Evolutionary conservation across 2,329 filamentous ascomycete genomes (phyloP).

Genomic region (Penicillium expansum): DNA sequence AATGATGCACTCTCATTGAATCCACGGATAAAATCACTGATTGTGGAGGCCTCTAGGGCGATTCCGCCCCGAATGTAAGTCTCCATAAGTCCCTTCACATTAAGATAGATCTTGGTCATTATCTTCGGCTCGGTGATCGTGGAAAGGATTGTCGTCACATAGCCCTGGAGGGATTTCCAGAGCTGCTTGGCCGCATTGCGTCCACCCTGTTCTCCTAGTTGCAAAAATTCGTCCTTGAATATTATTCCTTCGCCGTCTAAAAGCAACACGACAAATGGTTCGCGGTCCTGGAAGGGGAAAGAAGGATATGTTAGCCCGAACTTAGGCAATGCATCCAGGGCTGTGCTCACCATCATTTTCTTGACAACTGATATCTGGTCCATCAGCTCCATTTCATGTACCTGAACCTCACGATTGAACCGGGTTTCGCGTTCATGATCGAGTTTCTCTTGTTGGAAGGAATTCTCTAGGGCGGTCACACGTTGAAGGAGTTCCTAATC

Average conservation of each 20-base stretch:
- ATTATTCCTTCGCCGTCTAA: conserved; percentile 58
- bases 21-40: conserved; percentile 56
- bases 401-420: conserved; percentile 49
- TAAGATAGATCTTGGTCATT: conserved; percentile 54
- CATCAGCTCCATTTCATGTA: conserved; percentile 49
- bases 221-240: conserved; percentile 52
- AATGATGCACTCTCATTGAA: conserved; percentile 52
- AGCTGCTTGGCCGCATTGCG: conserved; percentile 52
- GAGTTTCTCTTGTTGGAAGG: conserved; percentile 44
- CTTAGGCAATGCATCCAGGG: neutral
- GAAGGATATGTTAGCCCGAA: conserved; percentile 8
- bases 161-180: conserved; percentile 44
- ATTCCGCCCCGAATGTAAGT: conserved; percentile 48
- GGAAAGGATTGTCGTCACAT: conserved; percentile 42
- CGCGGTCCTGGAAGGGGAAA: conserved; percentile 43
- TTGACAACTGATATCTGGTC: conserved; percentile 47
- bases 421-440: conserved; percentile 49
- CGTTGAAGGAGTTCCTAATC: conserved; percentile 47
- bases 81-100: conserved; percentile 52
- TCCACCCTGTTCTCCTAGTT: conserved; percentile 52
- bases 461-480: conserved; percentile 44
- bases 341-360: conserved; percentile 44
- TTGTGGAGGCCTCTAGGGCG: conserved; percentile 39
- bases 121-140: conserved; percentile 49
- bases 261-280: conserved; percentile 54